These are phyloP conservation scores for Beauveria varroae DNA, from an alignment of 2,329 filamentous ascomycete species.

Conservation along the genomic window DNA sequence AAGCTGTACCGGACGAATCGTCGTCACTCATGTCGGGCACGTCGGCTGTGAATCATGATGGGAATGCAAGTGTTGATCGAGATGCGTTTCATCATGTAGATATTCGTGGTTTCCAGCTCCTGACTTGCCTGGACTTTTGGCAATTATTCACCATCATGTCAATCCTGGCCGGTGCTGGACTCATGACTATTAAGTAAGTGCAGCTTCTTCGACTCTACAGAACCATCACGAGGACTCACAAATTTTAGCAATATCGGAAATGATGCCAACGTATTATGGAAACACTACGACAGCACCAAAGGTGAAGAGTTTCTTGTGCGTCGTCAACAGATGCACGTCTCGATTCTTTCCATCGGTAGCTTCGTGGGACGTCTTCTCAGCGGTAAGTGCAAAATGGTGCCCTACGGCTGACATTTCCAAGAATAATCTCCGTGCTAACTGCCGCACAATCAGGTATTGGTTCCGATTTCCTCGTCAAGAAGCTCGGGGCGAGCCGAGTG, in stretches of 20 bases:
- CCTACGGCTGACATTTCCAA: too few relatives aligned
- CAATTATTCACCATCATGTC: constrained; percentile 82
- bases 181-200: constrained; percentile 98
- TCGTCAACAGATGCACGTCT: constrained; percentile 86
- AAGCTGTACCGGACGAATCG: constrained; percentile 51
- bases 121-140: constrained; percentile 77
- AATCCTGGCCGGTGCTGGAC: constrained; percentile 81
- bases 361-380: constrained; percentile 75
- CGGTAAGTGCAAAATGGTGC: constrained; percentile 40
- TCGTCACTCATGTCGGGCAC: constrained; percentile 70
- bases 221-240: constrained; percentile 2
- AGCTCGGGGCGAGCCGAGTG: constrained; percentile 69
- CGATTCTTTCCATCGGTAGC: constrained; percentile 81
- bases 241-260: constrained; percentile 81
- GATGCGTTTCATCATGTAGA: constrained; percentile 76
- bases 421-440: constrained; percentile 13
- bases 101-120: constrained; percentile 74
- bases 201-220: not conserved
- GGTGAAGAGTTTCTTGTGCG: constrained; percentile 68
- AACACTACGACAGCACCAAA: constrained; percentile 68
- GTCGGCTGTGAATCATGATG: constrained; percentile 43
- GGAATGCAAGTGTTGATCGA: constrained; percentile 58
- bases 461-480: constrained; percentile 82
- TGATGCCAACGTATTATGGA: constrained; percentile 81
- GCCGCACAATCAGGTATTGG: constrained; percentile 57